Evolutionary conservation across 2,329 filamentous ascomycete genomes (phyloP).

Genomic region (Cryphonectria radicalis): DNA sequence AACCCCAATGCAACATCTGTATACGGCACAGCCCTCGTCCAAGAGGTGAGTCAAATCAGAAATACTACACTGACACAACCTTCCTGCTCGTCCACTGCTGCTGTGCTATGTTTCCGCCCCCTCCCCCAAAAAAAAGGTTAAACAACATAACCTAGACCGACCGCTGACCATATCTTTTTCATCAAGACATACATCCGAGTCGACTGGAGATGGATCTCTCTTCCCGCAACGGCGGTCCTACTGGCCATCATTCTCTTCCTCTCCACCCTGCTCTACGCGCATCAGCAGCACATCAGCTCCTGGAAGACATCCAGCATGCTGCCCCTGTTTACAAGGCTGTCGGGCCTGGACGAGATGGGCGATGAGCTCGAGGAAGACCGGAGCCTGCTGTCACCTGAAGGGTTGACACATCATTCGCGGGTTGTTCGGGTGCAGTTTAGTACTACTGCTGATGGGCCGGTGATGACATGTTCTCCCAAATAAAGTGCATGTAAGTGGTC

Average conservation of each 20-base stretch:
- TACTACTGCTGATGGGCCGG: not conserved
- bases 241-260: not conserved
- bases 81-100: not conserved
- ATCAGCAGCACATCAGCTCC: not conserved
- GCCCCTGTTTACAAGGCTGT: not conserved
- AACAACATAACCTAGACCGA: not conserved
- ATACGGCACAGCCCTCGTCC: not conserved
- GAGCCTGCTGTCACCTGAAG: not conserved
- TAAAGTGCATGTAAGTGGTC: too few species aligned
- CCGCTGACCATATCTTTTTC: not conserved
- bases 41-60: not conserved
- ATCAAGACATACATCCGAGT: constrained; percentile 7
- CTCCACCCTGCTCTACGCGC: not conserved
- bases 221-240: not conserved
- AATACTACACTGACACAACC: not conserved
- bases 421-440: not conserved
- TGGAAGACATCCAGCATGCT: not conserved
- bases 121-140: not conserved
- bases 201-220: not conserved
- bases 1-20: not conserved
- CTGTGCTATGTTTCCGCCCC: not conserved
- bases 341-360: not conserved
- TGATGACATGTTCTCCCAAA: not conserved
- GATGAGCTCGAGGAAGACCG: not conserved
- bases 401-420: not conserved